Base-by-base conservation (phyloP, 345 rosid species). In the Microthlaspi erraticum region DNA sequence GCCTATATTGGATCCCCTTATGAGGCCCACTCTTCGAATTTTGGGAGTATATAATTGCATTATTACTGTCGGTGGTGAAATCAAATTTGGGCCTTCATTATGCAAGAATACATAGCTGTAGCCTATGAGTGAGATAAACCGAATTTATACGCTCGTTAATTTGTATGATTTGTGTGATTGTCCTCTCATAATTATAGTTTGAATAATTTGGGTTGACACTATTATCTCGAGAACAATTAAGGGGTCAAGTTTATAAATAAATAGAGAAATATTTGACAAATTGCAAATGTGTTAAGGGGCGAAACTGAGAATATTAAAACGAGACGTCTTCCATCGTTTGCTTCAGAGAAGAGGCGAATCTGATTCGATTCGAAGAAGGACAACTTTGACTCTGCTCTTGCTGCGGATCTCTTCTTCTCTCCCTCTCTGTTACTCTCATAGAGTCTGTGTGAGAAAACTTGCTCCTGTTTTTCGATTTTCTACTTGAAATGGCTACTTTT, bases 341-440 rank as follows among this genome's bases (percentile, higher is more conserved):
- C 45, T 36, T 57, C 13, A 46, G 45, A 33, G 37, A 34, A 44
- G 64, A 57, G 26, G 57, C 57, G 73, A 58, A 69, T 69, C 58
- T 46, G 63, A 62, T 71, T 53, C 76, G 55, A 32, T 37, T 36
- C 23, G 26, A 9, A 26, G 29, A 26, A 26, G 29, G 4, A 12
- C 12, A 31, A 45, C 39, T 48, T 33, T 8, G 20, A 19, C 19
- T 2, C 50, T 14, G 2, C 42, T 48, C 41, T 63, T 32, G 5
- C 26, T 37, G 36, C 26, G 5, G 58, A 66, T 43, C 72, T 10
- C 37, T 34, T n/a, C 18, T 31, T 32, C 32, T 8, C 14, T 33
- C 34, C 14, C 1, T 45, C 33, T 26, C 26, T 23, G 3, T 23
- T 23, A 23, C 26, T 23, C 26, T 23, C 26, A 26, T 5, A 2